Percentiles rank a stretch among this genome's conserved stretches.
Evolutionary conservation across 2,329 filamentous ascomycete species (phyloP).

Genomic region (Epichloe gansuensis): DNA sequence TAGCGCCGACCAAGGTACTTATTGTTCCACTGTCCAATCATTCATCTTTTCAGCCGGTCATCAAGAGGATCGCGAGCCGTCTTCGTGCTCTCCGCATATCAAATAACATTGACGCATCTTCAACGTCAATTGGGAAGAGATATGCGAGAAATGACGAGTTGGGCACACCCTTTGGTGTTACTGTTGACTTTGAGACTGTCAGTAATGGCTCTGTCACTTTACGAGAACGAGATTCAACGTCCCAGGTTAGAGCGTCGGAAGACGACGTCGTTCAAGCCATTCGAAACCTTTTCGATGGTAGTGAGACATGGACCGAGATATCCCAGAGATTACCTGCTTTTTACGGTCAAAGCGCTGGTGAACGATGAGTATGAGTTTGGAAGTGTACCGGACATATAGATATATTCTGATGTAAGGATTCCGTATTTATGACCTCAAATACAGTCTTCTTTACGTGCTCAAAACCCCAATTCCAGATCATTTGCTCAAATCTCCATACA

Average conservation of each 20-base stretch:
- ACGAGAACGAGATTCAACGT: constrained; percentile 71
- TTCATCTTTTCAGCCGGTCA: constrained; percentile 62
- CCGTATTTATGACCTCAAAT: too few species aligned
- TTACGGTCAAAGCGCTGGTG: too few species aligned
- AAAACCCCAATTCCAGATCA: too few species aligned
- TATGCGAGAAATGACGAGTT: constrained; percentile 67
- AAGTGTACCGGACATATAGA: too few species aligned
- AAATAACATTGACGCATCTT: constrained; percentile 69
- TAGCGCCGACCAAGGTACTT: constrained; percentile 89
- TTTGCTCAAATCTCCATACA: too few species aligned
- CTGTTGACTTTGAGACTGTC: constrained; percentile 81
- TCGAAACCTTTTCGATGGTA: neutral
- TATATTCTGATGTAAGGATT: too few species aligned
- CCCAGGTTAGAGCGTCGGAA: constrained; percentile 68
- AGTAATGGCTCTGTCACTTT: constrained; percentile 72
- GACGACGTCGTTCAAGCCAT: constrained; percentile 43
- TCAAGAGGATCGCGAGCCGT: constrained; percentile 59
- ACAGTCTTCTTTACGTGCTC: too few species aligned
- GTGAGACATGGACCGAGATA: constrained; percentile 41
- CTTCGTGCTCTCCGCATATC: constrained; percentile 62
- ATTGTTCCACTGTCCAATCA: constrained; percentile 81
- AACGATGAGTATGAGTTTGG: too few species aligned
- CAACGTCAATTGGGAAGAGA: constrained; percentile 79
- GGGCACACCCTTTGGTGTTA: constrained; percentile 78
- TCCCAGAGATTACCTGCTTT: constrained; percentile 3